Evolutionary conservation across 805 yeast genomes (phyloP).

Genomic region (Candida ficus): DNA sequence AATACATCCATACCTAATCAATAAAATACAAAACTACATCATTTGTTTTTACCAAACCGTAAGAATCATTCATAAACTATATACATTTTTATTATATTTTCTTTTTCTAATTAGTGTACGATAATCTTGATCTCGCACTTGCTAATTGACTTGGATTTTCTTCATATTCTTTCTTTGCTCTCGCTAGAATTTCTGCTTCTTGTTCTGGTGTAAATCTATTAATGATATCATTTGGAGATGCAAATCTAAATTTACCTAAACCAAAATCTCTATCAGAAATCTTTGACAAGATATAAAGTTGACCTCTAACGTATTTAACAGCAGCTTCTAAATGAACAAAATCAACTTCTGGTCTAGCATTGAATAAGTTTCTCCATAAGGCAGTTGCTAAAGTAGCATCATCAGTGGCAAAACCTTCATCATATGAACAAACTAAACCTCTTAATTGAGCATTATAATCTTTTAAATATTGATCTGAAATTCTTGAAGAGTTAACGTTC

Average conservation of each 20-base stretch:
- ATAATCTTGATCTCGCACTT: conserved; percentile 49
- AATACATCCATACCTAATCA: no score
- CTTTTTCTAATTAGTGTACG: conserved; percentile 37
- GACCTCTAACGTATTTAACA: conserved; percentile 86
- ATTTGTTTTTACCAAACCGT: no score
- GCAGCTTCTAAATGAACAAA: conserved; percentile 79
- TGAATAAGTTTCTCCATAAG: conserved; percentile 86
- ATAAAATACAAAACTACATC: no score
- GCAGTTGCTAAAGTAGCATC: conserved; percentile 77
- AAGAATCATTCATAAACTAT: background rate
- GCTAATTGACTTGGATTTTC: conserved; percentile 44
- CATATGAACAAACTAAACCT: conserved; percentile 87
- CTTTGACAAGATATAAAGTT: conserved; percentile 78
- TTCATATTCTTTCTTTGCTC: conserved; percentile 45
- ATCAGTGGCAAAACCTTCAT: conserved; percentile 81
- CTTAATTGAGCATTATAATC: conserved; percentile 87
- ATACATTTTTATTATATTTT: background rate
- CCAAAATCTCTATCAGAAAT: conserved; percentile 92
- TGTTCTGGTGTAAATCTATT: conserved; percentile 64
- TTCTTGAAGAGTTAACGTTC: conserved; percentile 74
- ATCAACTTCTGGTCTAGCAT: conserved; percentile 77
- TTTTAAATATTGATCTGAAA: conserved; percentile 80
- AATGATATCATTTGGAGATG: conserved; percentile 76
- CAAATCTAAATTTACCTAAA: conserved; percentile 80
- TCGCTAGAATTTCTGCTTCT: conserved; percentile 45